Conservation (phyloP, 2,329 filamentous ascomycete species). For the Raffaelea albimanens region DNA sequence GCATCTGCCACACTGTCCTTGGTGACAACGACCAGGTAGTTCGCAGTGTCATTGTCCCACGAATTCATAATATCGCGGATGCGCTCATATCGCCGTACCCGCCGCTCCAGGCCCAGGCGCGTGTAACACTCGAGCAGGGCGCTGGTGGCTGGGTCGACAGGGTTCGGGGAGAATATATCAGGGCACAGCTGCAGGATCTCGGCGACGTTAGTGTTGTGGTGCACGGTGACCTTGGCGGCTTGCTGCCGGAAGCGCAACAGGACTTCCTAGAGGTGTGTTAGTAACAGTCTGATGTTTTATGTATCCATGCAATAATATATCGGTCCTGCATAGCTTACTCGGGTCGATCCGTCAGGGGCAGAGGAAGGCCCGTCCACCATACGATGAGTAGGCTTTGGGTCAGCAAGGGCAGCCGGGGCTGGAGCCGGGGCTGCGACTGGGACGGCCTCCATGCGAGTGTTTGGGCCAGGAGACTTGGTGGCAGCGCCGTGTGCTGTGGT, state of each 20-base stretch:
- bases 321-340: neutral
- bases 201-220: conserved; percentile 60
- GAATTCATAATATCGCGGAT: conserved; percentile 85
- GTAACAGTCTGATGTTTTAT: too few relatives aligned
- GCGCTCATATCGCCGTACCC: conserved; percentile 75
- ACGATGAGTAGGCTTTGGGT: too few relatives aligned
- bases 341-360: neutral
- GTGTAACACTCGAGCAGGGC: conserved; percentile 72
- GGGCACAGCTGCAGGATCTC: conserved; percentile 65
- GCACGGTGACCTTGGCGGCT: conserved; percentile 62
- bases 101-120: conserved; percentile 69
- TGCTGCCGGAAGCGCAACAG: conserved; percentile 59
- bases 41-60: conserved; percentile 76
- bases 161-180: conserved; percentile 48
- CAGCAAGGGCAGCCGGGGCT: too few relatives aligned
- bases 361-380: neutral
- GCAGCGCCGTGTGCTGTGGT: too few relatives aligned
- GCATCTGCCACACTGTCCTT: conserved; percentile 41
- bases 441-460: too few relatives aligned
- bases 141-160: conserved; percentile 51
- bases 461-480: too few relatives aligned
- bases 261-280: neutral
- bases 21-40: conserved; percentile 60
- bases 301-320: too few relatives aligned
- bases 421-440: too few relatives aligned